Base-by-base conservation (phyloP, 164 flowering plant species). In the Umbilicus rupestris region DNA sequence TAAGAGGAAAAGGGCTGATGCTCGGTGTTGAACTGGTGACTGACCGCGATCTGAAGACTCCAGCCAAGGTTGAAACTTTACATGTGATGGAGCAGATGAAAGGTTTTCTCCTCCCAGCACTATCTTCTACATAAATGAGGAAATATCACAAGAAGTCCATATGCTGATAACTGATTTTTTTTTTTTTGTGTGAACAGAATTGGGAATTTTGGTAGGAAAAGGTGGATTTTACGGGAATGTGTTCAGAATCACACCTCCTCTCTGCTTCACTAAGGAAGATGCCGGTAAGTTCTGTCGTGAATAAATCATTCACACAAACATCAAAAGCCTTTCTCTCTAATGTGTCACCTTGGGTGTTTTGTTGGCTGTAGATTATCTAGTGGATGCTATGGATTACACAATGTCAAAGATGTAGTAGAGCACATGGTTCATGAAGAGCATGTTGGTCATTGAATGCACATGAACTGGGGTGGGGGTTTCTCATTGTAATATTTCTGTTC, bases 191-290 rank as follows among this genome's bases (percentile, higher is more conserved):
- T 2, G 55, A 37, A 11, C 28, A 95, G 97, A 95, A 10, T 70
- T 84, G 82, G 99, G 99, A 74, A 88, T 89, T 0, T 52, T 94
- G 73, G 46, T 92, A 30, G 99, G 99, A 0, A 94, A 92, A 83
- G 97, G 97, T n/a, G 99, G 99, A 22, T 88, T 74, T 62, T 77
- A 77, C 69, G 97, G 96, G 31, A 94, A 94, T 70, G 96, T 89
- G 1, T 91, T 94, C 75, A 79, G 99, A 77, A 85, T 94, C 52
- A 91, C 97, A 11, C 99, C 99, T 67, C 99, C 99, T 3, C 86
- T 94, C 22, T 91, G 99, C 82, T 87, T 94, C 83, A 92, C 89
- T 44, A 89, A 84, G 72, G 87, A 85, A 49, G 97, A 92, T 80
- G 90, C 97, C 35, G 97, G 97, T 90, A 10, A 70, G 63, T 35